These are phyloP conservation scores for Albophoma yamanashiensis DNA, from an alignment of 2,329 filamentous ascomycete genomes.

Conservation along the genomic window DNA sequence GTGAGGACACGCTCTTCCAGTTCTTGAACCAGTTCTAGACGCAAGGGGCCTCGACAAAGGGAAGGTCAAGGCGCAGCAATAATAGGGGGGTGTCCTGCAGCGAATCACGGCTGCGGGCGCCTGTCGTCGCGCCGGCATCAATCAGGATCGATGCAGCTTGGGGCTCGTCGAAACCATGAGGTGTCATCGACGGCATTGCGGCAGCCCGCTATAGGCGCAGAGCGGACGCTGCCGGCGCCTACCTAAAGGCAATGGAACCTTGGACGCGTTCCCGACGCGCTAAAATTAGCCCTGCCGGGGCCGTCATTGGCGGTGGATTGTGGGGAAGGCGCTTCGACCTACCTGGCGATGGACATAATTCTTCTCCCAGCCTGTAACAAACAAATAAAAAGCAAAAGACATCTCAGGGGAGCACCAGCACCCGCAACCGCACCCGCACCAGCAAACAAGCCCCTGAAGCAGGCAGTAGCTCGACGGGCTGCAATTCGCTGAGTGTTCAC, in stretches of 20 bases:
- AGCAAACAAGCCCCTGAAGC: not conserved
- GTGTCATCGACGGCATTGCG: not conserved
- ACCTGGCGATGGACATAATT: not conserved
- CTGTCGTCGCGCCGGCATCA: not conserved
- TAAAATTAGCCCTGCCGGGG: not conserved
- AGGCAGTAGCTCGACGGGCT: no score
- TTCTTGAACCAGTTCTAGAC: conserved; percentile 39
- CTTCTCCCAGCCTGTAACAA: not conserved
- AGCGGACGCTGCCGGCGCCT: not conserved
- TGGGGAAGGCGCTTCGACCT: not conserved
- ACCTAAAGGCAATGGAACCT: not conserved
- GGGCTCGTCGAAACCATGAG: not conserved
- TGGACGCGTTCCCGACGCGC: not conserved
- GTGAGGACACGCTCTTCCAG: conserved; percentile 44
- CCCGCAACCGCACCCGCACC: not conserved
- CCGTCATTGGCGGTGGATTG: not conserved
- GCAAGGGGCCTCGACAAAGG: not conserved
- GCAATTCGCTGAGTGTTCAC: no score
- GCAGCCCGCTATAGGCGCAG: not conserved
- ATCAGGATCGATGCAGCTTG: not conserved
- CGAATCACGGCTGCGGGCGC: not conserved
- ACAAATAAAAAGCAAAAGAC: not conserved
- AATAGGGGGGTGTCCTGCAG: no score
- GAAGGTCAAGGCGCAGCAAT: not conserved
- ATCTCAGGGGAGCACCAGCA: not conserved